These are phyloP conservation scores for Tetracladium maxilliforme DNA, from an alignment of 2,329 filamentous ascomycete genomes.

Conservation along the genomic window DNA sequence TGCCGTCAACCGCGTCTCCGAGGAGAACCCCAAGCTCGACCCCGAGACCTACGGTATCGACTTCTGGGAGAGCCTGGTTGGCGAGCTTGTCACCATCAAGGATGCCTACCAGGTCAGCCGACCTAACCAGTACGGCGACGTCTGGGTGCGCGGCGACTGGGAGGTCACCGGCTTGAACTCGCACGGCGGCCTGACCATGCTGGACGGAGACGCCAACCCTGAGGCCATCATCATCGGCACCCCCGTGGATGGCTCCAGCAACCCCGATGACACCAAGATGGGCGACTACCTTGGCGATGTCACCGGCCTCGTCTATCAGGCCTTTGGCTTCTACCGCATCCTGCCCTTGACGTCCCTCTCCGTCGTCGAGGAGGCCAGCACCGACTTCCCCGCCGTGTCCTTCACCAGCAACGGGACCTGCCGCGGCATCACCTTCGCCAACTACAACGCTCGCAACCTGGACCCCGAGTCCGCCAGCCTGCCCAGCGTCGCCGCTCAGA, in stretches of 20 bases:
- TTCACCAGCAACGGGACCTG: conserved; percentile 41
- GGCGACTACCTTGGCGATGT: conserved; percentile 51
- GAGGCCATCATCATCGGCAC: conserved; percentile 51
- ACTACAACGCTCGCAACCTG: conserved; percentile 61
- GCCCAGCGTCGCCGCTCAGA: conserved; percentile 44
- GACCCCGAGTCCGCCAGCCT: conserved; percentile 38
- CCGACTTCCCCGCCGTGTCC: conserved; percentile 29
- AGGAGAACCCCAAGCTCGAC: conserved; percentile 42
- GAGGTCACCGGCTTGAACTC: conserved; percentile 44
- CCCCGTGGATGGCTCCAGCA: conserved; percentile 49
- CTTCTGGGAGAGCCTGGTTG: conserved; percentile 58
- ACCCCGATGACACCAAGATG: conserved; percentile 43
- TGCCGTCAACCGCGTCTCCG: conserved; percentile 39
- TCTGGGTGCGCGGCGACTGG: conserved; percentile 56
- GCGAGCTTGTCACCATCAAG: conserved; percentile 51
- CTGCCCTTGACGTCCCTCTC: conserved; percentile 44
- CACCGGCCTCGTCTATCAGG: conserved; percentile 51
- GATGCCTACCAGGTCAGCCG: conserved; percentile 39
- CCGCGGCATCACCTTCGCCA: conserved; percentile 44
- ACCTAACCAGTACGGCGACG: conserved; percentile 51
- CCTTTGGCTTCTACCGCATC: conserved; percentile 55
- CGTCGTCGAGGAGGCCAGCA: conserved; percentile 25
- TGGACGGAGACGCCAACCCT: conserved; percentile 48
- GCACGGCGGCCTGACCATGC: conserved; percentile 50
- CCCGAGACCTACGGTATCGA: conserved; percentile 51